Conservation (phyloP, 2,329 filamentous ascomycete genomes). For the Xylogone sp. region DNA sequence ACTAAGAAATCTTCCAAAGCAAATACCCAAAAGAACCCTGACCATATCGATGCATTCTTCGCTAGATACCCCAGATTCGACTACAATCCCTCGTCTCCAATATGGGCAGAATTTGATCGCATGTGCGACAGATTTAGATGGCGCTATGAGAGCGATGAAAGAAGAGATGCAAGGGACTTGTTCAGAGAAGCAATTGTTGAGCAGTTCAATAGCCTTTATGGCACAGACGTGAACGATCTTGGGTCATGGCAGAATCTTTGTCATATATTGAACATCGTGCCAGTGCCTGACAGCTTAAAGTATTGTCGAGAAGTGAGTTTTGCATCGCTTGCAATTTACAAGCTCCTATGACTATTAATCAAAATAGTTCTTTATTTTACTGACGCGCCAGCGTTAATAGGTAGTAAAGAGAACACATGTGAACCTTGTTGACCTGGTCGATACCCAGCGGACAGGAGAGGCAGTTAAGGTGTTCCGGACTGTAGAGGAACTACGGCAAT, state of each 20-base stretch:
- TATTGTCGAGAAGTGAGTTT: constrained; percentile 10
- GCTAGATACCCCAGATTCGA: not conserved
- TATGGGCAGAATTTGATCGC: constrained; percentile 5
- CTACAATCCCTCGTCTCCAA: not conserved
- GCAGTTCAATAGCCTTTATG: constrained; percentile 16
- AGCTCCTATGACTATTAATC: no score
- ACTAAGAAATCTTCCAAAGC: not conserved
- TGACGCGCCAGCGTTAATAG: no score
- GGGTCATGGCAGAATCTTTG: constrained; percentile 16
- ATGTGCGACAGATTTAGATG: constrained; percentile 5
- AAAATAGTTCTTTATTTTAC: no score
- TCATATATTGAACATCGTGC: constrained; percentile 10
- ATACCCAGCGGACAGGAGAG: constrained; percentile 13
- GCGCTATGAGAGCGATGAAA: constrained; percentile 8
- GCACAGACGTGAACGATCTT: constrained; percentile 12
- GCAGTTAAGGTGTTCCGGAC: constrained; percentile 13
- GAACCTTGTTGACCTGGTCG: constrained; percentile 19
- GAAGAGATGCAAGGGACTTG: constrained; percentile 8
- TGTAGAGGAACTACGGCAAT: constrained; percentile 10
- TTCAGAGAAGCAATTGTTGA: constrained; percentile 17
- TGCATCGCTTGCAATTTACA: no score
- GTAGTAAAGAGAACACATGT: constrained; percentile 15
- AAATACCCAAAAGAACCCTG: not conserved
- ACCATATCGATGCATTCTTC: constrained; percentile 5
- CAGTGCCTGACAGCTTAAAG: constrained; percentile 11